Evolutionary conservation across 768 basidiomycete species (phyloP), one percentile per base, ranked within the genome.

Genomic region (Exsudoporus frostii): DNA sequence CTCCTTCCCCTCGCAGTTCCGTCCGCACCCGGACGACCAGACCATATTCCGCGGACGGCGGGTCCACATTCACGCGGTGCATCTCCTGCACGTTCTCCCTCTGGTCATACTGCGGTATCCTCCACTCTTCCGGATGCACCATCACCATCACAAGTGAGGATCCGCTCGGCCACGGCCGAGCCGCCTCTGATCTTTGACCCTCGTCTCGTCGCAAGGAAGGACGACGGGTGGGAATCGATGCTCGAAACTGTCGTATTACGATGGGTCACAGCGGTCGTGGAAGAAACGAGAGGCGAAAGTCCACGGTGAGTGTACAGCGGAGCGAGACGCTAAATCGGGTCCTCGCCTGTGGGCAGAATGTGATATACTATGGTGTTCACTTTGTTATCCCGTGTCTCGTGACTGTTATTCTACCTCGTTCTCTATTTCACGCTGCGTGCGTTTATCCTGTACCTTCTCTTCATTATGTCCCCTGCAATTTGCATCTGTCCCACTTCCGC

Each of bases 201-300:
- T 0, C 79, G 80, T 41, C 67, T 83, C 3, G 81, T 94, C 3
- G 92, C 91, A 27, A 76, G 82, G 53, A 82, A 77, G 51, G 91
- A 88, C 11, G 76, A 79, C 0, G 90, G 88, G 0, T 96, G 92
- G 92, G 85, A 91, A 51, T 73, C 73, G 24, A 90, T 92, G 87
- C 74, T 96, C 6, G 83, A 88, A 65, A 61, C 61, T 20, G 77
- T 82, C 0, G 70, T 92, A 11, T 43, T 80, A 38, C 72, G 76
- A 33, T 95, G 92, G 92, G 75, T 85, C 50, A 73, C 76, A 22
- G 82, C 78, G 27, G 84, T 85, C 7, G 79, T 90, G 4, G 79
- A 82, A 34, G 92, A 96, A 72, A 71, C 68, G 71, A 81, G 81
- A 68, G 72, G 66, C 43, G 77, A 69, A 50, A 56, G 37, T 42